Evolutionary conservation across 768 basidiomycete genomes (phyloP).

Genomic region (Trametes elegans): DNA sequence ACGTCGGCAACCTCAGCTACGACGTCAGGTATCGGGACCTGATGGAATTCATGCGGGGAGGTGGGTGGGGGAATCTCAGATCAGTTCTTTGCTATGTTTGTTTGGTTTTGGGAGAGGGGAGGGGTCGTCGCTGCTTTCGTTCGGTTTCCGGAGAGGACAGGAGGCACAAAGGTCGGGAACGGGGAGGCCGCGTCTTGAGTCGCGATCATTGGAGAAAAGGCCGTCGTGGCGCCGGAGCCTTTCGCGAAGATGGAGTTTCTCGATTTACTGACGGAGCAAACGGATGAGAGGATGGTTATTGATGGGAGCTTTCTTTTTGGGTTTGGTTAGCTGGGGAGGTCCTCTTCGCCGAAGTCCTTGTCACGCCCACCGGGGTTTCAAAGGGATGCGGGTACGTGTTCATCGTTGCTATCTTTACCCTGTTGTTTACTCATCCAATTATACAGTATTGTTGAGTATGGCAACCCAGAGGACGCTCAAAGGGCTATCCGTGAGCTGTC

Average conservation of each 20-base stretch:
- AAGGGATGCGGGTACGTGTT: slow-evolving; percentile 96
- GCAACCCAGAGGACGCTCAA: slow-evolving; percentile 84
- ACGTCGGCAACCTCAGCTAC: slow-evolving; percentile 98
- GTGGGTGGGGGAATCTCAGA: slow-evolving; percentile 87
- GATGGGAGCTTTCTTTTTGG: slow-evolving; percentile 90
- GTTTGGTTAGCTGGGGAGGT: slow-evolving; percentile 97
- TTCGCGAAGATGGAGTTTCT: slow-evolving; percentile 30
- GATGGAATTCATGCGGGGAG: slow-evolving; percentile 99
- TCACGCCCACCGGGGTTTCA: slow-evolving; percentile 93
- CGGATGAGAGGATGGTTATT: slow-evolving; percentile 81
- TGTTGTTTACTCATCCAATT: slow-evolving; percentile 18
- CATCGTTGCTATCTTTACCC: not conserved
- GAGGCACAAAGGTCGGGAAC: not conserved
- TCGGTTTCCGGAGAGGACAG: slow-evolving; percentile 4
- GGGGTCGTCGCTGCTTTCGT: slow-evolving; percentile 34
- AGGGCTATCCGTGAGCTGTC: slow-evolving; percentile 88
- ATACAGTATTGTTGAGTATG: slow-evolving; percentile 93
- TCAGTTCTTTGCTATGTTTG: slow-evolving; percentile 48
- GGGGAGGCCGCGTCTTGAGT: slow-evolving; percentile 1
- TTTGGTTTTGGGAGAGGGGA: slow-evolving; percentile 3
- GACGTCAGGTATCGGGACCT: slow-evolving; percentile 98
- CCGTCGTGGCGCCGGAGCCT: slow-evolving; percentile 19
- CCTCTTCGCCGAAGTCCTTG: slow-evolving; percentile 98
- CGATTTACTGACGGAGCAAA: slow-evolving; percentile 45
- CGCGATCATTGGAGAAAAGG: slow-evolving; percentile 4